Evolutionary conservation across 306 rosid genomes (phyloP).

Genomic region (Vigna reflexopilosa): DNA sequence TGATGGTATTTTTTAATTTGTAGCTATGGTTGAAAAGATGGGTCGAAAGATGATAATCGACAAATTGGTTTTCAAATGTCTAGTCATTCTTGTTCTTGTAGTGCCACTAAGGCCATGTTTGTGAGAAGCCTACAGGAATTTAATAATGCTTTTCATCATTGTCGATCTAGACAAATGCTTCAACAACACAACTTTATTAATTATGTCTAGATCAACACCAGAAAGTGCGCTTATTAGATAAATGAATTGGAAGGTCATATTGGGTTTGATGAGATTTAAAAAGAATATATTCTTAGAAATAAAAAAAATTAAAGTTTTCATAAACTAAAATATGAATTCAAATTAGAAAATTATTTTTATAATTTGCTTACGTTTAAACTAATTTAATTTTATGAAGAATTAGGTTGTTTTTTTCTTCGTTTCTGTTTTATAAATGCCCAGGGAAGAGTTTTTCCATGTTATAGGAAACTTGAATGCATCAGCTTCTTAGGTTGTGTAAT

Average conservation of each 20-base stretch:
- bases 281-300: no score
- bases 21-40: constrained; percentile 29
- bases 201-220: background rate
- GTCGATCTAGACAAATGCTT: constrained; percentile 21
- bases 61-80: constrained; percentile 31
- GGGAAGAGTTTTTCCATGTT: no score
- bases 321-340: no score
- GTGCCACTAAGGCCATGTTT: constrained; percentile 41
- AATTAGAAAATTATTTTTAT: no score
- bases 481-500: no score
- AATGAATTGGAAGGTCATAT: background rate
- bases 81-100: constrained; percentile 39
- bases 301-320: no score
- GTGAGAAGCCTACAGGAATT: constrained; percentile 33
- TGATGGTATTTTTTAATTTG: background rate
- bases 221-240: background rate
- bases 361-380: no score
- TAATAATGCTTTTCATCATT: constrained; percentile 21
- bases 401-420: no score
- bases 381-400: no score
- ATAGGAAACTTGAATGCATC: no score
- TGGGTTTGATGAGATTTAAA: no score
- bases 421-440: no score
- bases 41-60: constrained; percentile 24
- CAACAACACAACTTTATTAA: background rate